Base-by-base conservation (phyloP, 805 yeast species). In the Wickerhamomyces silvicola region DNA sequence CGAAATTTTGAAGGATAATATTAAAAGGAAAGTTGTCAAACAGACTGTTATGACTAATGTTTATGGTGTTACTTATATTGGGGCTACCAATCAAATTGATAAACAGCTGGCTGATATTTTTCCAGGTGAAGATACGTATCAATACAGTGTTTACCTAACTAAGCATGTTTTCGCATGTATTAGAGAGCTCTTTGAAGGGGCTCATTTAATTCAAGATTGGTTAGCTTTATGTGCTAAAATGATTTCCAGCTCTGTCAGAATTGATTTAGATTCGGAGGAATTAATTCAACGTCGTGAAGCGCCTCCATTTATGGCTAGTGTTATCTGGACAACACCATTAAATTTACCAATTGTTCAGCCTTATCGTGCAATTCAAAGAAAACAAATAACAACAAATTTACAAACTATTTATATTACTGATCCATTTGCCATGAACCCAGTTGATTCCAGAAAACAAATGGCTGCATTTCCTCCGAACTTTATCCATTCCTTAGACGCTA, bases 41-140 rank as follows among this genome's bases (percentile, higher is more conserved):
- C 98, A 90, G 56, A 86, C 98, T 0, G 97, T 90, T 17, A 90
- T 90, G 98, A 90, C 98, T 0, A 88, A 87, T 50, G 98, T 90
- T 22, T 90, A 90, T 54, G 98, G 98, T 48, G 98, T 90, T 10
- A 90, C 98, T 0, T 86, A 73, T 52, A 72, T 85, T 40, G 98
- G 98, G 12, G 98, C 97, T 0, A 75, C 85, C 12, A 80, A 78
- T 4, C 98, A 90, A 60, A 86, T 90, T 49, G 73, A 76, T 36
- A 82, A 79, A 49, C 88, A 88, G 52, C 61, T 90, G 35, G 72
- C 70, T 19, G 78, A 75, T 30, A 57, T 74, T 31, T 75, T 72
- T 36, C 74, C 65, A 33, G 73, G 69, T 16, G 70, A 62, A 10
- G 63, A 64, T 34, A 60, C 72, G 1, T 68, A 70, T 44, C 59